Conservation (phyloP, 2,329 filamentous ascomycete species). For the Aspergillus brunneoviolaceus region DNA sequence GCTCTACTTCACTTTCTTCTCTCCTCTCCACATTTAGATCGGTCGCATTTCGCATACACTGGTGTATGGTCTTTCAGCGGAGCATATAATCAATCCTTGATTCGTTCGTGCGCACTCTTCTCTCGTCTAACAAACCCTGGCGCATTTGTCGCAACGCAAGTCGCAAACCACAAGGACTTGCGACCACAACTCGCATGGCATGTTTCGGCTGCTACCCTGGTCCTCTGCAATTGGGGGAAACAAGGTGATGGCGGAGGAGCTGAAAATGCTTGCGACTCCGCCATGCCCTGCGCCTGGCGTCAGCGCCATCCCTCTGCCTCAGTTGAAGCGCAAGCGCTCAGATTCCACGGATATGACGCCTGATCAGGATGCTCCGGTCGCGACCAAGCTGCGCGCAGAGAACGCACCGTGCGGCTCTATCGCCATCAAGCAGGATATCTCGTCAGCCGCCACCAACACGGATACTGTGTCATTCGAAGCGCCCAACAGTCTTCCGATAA, state of each 20-base stretch:
- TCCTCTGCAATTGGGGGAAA: conserved; percentile 46
- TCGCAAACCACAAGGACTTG: conserved; percentile 12
- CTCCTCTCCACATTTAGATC: conserved; percentile 21
- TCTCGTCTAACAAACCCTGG: conserved; percentile 4
- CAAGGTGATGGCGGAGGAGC: conserved; percentile 45
- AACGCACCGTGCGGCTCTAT: conserved; percentile 16
- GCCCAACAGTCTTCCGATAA: conserved; percentile 13
- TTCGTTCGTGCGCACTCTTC: conserved; percentile 5
- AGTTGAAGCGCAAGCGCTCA: conserved; percentile 60
- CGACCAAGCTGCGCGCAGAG: conserved; percentile 36
- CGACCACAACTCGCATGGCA: conserved; percentile 44
- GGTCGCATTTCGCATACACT: conserved; percentile 23
- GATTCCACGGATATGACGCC: conserved; percentile 46
- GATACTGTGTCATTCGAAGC: conserved; percentile 13
- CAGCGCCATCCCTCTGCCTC: conserved; percentile 37
- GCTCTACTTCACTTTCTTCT: conserved; percentile 12
- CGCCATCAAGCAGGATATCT: conserved; percentile 7
- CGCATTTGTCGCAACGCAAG: conserved; percentile 17
- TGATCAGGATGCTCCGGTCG: conserved; percentile 27
- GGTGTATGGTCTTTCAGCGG: conserved; percentile 17
- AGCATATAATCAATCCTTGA: conserved; percentile 13
- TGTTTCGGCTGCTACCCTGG: conserved; percentile 51
- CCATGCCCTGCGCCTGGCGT: conserved; percentile 33
- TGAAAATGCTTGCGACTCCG: conserved; percentile 44
- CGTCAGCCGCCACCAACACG: conserved; percentile 15